Evolutionary conservation across 331 rosid genomes (phyloP), one percentile per base, ranked within the genome.

Genomic region (Spiraea crenata): DNA sequence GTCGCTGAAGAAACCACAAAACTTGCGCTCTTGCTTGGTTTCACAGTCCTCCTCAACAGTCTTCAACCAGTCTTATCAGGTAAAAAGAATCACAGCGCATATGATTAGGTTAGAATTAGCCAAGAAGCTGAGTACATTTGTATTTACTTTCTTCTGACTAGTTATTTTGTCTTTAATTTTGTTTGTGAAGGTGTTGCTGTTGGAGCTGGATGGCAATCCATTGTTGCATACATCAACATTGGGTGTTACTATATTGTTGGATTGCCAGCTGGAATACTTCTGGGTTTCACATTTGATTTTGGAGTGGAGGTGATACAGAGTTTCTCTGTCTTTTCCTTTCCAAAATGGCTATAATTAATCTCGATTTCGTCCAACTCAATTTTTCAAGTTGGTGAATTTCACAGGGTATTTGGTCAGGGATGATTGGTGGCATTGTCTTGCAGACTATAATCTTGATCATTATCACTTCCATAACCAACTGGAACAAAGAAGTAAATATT

Each of bases 191-290:
- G 97, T 72, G 97, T 91, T 72, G 97, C 93, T 69, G 72, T 91
- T 74, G 97, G 97, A 77, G 96, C 93, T n/a, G 97, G 97, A 4
- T 89, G 97, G 97, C 97, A 89, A 77, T 38, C 91, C 65, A 70
- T 91, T n/a, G 87, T 89, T 13, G 95, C 96, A 47, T 91, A 91
- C 78, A 87, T 91, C 78, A 91, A 91, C 70, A 74, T 91, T 54
- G 96, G 81, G 15, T 91, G 96, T 69, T 91, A 89, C 69, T 88
- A 86, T 67, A 0, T 77, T 50, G 56, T 91, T 73, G 96, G 97
- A 80, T 79, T 91, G 79, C 97, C 96, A 0, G 87, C 87, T 1
- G 97, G 96, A 49, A 85, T 91, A 67, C 54, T 89, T 67, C 80
- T 91, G 35, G 96, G 97, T 20, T 89, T 91, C 79, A 76, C 55